Evolutionary conservation across 2,329 filamentous ascomycete genomes (phyloP).

Genomic region (Pseudonectria foliicola): DNA sequence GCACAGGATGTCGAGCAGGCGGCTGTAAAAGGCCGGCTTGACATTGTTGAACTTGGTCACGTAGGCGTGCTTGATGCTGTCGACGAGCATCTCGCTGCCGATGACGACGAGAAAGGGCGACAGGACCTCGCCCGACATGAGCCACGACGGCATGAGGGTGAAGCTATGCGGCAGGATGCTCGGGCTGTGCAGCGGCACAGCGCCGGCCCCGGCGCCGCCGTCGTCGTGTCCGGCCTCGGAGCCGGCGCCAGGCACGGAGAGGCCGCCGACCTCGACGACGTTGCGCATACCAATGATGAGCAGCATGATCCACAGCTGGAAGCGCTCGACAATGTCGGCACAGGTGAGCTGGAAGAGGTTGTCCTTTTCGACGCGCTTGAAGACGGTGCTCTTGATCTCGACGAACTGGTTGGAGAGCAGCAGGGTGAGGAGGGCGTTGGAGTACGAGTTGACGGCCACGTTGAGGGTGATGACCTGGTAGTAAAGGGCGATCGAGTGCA

Average conservation of each 20-base stretch:
- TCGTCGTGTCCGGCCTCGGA: conserved; percentile 40
- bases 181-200: conserved; percentile 55
- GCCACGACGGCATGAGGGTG: conserved; percentile 76
- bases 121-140: conserved; percentile 73
- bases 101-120: conserved; percentile 91
- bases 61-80: conserved; percentile 95
- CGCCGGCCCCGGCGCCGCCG: conserved; percentile 44
- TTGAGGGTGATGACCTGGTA: conserved; percentile 98
- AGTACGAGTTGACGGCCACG: conserved; percentile 97
- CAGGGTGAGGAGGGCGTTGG: conserved; percentile 86
- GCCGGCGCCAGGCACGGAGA: conserved; percentile 55
- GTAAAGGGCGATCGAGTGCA: conserved; percentile 82
- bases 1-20: conserved; percentile 86
- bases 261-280: conserved; percentile 86
- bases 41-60: conserved; percentile 99
- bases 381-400: conserved; percentile 96
- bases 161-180: conserved; percentile 87
- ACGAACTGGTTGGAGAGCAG: conserved; percentile 97
- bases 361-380: conserved; percentile 98
- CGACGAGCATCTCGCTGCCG: conserved; percentile 92
- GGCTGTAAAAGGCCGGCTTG: conserved; percentile 79
- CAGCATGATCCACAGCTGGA: conserved; percentile 96
- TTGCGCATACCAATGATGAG: conserved; percentile 94
- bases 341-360: conserved; percentile 95
- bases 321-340: conserved; percentile 92